Base-by-base conservation (phyloP, 2,329 filamentous ascomycete genomes). In the Aspergillus pseudotamarii region DNA sequence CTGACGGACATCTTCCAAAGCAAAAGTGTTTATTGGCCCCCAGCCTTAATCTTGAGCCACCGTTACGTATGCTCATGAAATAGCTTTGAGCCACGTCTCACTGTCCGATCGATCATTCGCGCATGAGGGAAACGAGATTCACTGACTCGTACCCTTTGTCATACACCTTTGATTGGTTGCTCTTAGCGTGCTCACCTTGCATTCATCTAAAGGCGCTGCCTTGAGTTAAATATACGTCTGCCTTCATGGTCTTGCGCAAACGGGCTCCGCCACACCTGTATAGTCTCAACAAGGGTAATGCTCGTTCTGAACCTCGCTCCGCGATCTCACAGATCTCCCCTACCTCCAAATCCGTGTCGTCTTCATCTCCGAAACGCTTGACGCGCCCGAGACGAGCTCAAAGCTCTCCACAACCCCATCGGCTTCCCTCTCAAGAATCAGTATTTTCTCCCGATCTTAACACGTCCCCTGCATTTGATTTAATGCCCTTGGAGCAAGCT, bases 211-310 rank as follows among this genome's bases (percentile, higher is more conserved):
- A 6, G n/a, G 10, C 30, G 58, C 41, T 56, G 60, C 57, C 58
- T 53, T 58, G 41, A 58, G 48, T 41, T 41, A 57, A 53, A 48
- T 51, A 58, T 54, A 57, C 46, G 65, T 64, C 60, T 66, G 66
- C 66, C 71, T 74, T 75, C 68, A 79, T 78, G 76, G 76, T 78
- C 67, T 70, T 78, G 68, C 75, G 76, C 64, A 78, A 78, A 69
- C 71, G 69, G 68, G 75, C 74, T 65, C 76, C 76, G 60, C 75
- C 76, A 51, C 74, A 73, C 62, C 72, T 78, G 54, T 67, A 75
- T 46, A 73, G 73, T 61, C 72, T 75, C 53, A 68, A 65, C 51
- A 72, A 76, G 71, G 67, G 73, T 61, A 71, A 72, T 71, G 69
- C 68, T 66, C 68, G 66, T 64, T 64, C 70, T 34, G 68, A 68